Evolutionary conservation across 768 basidiomycete genomes (phyloP).

Genomic region (Amanita molliuscula): DNA sequence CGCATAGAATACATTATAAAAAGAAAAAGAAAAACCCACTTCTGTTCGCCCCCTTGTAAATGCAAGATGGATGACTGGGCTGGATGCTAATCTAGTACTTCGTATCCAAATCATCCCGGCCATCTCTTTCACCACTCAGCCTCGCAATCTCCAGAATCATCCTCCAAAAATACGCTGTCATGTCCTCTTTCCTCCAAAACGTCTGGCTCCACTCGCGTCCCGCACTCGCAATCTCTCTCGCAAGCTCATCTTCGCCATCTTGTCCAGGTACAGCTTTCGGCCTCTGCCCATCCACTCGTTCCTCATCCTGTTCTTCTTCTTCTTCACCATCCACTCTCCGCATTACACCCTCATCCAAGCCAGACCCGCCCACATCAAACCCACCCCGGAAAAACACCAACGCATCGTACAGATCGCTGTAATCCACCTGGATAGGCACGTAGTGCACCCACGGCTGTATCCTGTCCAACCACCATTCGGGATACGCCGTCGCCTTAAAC

Average conservation of each 20-base stretch:
- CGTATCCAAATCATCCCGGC: not conserved
- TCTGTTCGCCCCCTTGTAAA: too few species aligned
- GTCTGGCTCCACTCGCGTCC: constrained; percentile 40
- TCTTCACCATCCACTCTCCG: not conserved
- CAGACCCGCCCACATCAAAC: constrained; percentile 11
- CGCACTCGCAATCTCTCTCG: constrained; percentile 37
- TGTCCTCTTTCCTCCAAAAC: constrained; percentile 45
- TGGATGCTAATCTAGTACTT: not conserved
- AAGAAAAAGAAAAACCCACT: too few species aligned
- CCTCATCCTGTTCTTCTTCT: not conserved
- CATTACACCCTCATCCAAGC: not conserved
- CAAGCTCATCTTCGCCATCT: constrained; percentile 43
- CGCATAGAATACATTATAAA: too few species aligned
- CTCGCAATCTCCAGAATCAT: constrained; percentile 1
- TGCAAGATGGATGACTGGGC: not conserved
- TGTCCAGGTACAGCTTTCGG: constrained; percentile 12
- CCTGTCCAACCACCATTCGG: constrained; percentile 55
- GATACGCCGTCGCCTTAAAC: constrained; percentile 57
- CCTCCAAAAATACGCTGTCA: constrained; percentile 43
- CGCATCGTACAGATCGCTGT: constrained; percentile 53
- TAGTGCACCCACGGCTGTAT: constrained; percentile 63
- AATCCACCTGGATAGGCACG: constrained; percentile 50
- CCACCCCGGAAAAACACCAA: constrained; percentile 58
- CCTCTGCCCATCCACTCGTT: not conserved
- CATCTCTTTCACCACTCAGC: not conserved